Conservation (phyloP, 129 eudicot genomes). For the Gnaphalium uliginosum region DNA sequence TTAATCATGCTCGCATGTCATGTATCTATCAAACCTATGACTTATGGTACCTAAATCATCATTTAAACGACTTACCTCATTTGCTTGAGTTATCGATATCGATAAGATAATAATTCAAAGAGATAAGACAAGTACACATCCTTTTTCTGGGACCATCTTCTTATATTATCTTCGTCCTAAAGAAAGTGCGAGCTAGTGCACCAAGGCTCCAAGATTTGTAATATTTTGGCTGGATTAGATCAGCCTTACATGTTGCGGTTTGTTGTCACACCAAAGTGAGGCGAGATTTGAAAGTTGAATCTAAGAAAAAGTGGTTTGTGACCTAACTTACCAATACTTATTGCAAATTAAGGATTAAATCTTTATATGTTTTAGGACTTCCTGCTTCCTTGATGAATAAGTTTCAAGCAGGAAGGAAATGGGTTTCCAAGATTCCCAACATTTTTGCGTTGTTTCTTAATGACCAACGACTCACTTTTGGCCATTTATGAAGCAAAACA, state of each 20-base stretch:
- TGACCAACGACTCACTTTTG: conserved; percentile 29
- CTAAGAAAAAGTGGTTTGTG: conserved; percentile 9
- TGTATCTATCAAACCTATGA: conserved; percentile 37
- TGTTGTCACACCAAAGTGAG: background rate
- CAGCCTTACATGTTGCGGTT: background rate
- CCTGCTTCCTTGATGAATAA: conserved; percentile 13
- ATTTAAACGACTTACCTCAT: conserved; percentile 5
- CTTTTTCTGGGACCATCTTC: conserved; percentile 30
- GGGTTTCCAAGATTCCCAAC: conserved; percentile 27
- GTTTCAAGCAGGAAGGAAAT: conserved; percentile 15
- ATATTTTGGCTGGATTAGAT: background rate
- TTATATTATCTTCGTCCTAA: conserved; percentile 8
- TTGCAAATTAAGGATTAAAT: background rate
- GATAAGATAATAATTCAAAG: conserved; percentile 18
- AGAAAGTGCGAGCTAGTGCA: conserved; percentile 13
- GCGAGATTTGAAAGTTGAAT: background rate
- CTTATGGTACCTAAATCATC: conserved; percentile 27
- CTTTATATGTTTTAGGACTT: conserved; percentile 13
- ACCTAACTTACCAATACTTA: conserved; percentile 24
- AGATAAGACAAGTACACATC: conserved; percentile 28
- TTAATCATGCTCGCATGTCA: conserved; percentile 34
- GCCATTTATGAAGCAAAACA: conserved; percentile 11
- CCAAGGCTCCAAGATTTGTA: conserved; percentile 16
- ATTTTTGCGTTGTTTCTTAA: conserved; percentile 27
- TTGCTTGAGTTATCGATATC: conserved; percentile 24